Evolutionary conservation across 1,284 basidiomycete genomes (phyloP).

Genomic region (Bjerkandera adusta): DNA sequence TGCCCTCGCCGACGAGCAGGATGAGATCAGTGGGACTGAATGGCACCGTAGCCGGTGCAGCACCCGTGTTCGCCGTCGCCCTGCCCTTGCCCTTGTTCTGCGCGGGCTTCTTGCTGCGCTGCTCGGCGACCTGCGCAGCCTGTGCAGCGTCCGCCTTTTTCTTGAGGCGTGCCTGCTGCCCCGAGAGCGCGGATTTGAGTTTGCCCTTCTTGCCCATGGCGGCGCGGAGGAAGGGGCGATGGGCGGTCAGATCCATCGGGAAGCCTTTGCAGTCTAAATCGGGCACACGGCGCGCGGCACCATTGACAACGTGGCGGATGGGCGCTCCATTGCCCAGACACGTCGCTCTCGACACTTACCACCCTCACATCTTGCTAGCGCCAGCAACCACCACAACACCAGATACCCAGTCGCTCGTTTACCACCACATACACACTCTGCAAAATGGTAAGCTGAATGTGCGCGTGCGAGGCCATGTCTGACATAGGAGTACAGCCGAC

Average conservation of each 20-base stretch:
- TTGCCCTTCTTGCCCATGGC: constrained; percentile 46
- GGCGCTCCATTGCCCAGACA: constrained; percentile 11
- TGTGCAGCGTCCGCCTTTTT: constrained; percentile 50
- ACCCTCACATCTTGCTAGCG: neutral
- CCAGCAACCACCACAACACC: constrained; percentile 6
- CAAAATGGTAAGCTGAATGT: constrained; percentile 38
- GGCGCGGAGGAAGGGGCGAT: constrained; percentile 3
- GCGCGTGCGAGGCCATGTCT: too few species aligned
- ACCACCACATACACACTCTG: neutral
- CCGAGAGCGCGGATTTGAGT: constrained; percentile 63
- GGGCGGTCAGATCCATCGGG: constrained; percentile 34
- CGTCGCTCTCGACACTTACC: constrained; percentile 10
- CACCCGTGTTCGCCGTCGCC: too few species aligned
- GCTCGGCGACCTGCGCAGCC: constrained; percentile 49
- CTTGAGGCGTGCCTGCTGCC: constrained; percentile 65
- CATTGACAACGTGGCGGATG: constrained; percentile 20
- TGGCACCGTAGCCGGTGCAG: constrained; percentile 58
- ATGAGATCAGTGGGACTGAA: constrained; percentile 77
- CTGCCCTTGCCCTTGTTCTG: constrained; percentile 29
- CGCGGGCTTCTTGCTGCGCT: constrained; percentile 38
- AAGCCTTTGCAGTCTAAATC: constrained; percentile 25
- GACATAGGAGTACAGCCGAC: constrained; percentile 43
- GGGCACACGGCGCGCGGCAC: constrained; percentile 20
- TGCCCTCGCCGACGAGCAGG: constrained; percentile 91
- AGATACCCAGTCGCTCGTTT: constrained; percentile 21